Base-by-base conservation (phyloP, 306 rosid species). In the Citrullus mucosospermus region DNA sequence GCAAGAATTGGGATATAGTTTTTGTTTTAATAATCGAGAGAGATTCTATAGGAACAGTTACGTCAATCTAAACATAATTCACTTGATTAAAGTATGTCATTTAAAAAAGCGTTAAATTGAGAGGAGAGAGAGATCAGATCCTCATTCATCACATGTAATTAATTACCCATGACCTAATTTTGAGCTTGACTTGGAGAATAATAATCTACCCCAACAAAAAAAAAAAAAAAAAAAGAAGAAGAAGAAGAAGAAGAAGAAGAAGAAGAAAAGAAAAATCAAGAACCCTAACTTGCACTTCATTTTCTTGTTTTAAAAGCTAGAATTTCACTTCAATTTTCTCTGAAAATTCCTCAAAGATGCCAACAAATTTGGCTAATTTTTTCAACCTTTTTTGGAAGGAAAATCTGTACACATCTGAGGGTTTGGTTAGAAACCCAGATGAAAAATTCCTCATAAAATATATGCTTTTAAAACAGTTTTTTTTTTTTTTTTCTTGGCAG, bases 401-500 rank as follows among this genome's bases (percentile, higher is more conserved):
- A 8, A 15, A 60, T 28, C 11, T 9, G 75, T 10, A 41, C 55
- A 41, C 6, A 68, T 68, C 75, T 68, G 75, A 68, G 75, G 75
- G 75, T 53, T 54, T 76, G 48, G 81, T 78, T 28, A 83, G 70
- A 85, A 85, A 84, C 83, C 88, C 87, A 82, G 82, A 50, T 69
- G 28, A 57, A 80, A 80, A 81, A 80, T 81, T 86, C 68, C 72
- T 72, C 89, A 85, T 85, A 80, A 88, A 91, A 87, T 88, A 82
- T 87, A 81, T 77, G 51, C 77, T 14, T 2, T 53, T 13, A 25
- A 55, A 38, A 30, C 39, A 44, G 15, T 36, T 66, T 18, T 6
- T 16, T 53, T 15, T 32, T 32, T 3, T 32, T 12, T 2, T 48
- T 75, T 43, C 54, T 75, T 17, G 16, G 51, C 50, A n/a, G 79